A percentile compares a stretch with the other conserved stretches of the same genome.
Evolutionary conservation across 306 rosid species (phyloP).

Genomic region (Corylus avellana): DNA sequence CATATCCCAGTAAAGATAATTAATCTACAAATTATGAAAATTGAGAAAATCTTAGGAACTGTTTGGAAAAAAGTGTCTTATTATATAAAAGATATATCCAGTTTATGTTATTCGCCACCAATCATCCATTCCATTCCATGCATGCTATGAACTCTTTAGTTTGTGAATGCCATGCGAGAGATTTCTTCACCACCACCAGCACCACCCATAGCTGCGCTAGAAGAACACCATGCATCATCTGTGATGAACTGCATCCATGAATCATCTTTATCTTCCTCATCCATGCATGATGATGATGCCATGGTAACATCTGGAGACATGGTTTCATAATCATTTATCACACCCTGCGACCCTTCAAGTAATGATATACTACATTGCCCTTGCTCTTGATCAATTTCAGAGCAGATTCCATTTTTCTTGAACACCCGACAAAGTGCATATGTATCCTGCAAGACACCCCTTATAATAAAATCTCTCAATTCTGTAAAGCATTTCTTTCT

Average conservation of each 20-base stretch:
- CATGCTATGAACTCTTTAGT: slow-evolving; percentile 37
- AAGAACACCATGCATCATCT: slow-evolving; percentile 89
- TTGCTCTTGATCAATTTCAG: slow-evolving; percentile 70
- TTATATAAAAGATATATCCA: slow-evolving; percentile 28
- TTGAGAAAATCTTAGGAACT: slow-evolving; percentile 33
- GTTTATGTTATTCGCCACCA: slow-evolving; percentile 63
- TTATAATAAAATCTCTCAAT: neutral
- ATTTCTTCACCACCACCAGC: slow-evolving; percentile 51
- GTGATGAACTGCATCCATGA: slow-evolving; percentile 97
- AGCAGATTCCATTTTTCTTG: slow-evolving; percentile 96
- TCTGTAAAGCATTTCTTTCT: neutral
- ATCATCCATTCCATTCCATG: slow-evolving; percentile 15
- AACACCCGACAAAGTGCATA: slow-evolving; percentile 93
- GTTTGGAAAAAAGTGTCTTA: slow-evolving; percentile 31
- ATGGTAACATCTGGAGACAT: slow-evolving; percentile 78
- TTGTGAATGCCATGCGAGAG: slow-evolving; percentile 71
- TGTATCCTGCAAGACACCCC: slow-evolving; percentile 71
- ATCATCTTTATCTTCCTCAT: slow-evolving; percentile 90
- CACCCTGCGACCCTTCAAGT: slow-evolving; percentile 56
- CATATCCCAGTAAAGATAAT: slow-evolving; percentile 37
- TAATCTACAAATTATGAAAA: slow-evolving; percentile 35
- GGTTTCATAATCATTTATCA: slow-evolving; percentile 65
- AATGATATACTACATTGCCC: slow-evolving; percentile 63
- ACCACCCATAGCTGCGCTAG: slow-evolving; percentile 44
- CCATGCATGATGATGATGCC: slow-evolving; percentile 68